Evolutionary conservation across 2,329 filamentous ascomycete genomes (phyloP), one percentile per base, ranked within the genome.

Genomic region (Sordariomycetes sp.): DNA sequence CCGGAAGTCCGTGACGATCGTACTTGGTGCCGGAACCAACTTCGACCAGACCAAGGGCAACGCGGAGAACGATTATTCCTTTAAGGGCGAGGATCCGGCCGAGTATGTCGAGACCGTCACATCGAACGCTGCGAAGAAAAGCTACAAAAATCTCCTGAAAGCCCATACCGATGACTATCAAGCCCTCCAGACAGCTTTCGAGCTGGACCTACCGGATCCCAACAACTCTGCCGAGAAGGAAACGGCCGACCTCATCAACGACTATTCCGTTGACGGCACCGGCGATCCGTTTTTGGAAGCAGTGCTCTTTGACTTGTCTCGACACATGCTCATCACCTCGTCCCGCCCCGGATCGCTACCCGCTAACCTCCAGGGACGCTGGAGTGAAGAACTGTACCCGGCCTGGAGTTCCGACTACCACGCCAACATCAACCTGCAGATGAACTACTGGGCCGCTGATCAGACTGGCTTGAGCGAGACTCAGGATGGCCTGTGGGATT

Each of bases 361-460:
- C 0, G 58, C 72, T 0, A 77, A 76, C 36, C 57, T 79, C 0
- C 70, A 73, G 45, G 72, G 73, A 0, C 58, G 61, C 14, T 78
- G 73, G 74, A 64, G 62, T 5, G 61, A 69, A 29, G 48, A 57
- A 1, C 46, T 68, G 23, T 50, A 39, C 35, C 42, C 53, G 15
- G 41, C 46, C 18, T 43, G 73, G 73, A 60, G 63, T 10, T 64
- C 57, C 3, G 71, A 77, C 42, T 77, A 75, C 36, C 71, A 75
- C 34, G 57, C 64, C 25, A 71, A 77, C 39, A 75, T 78, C 44
- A 77, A 77, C 37, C 37, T 76, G 1, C 69, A 78, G 41, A 77
- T 76, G 73, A 77, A 76, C 38, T 64, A 76, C 42, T 78, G 73
- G 72, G 57, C 54, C 2, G 62, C 64, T 3, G 69, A 74, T 21